A percentile compares a stretch with the other conserved stretches of the same genome.
Conservation (phyloP, 169 alveolate genomes). For the Eimeria necatrix region DNA sequence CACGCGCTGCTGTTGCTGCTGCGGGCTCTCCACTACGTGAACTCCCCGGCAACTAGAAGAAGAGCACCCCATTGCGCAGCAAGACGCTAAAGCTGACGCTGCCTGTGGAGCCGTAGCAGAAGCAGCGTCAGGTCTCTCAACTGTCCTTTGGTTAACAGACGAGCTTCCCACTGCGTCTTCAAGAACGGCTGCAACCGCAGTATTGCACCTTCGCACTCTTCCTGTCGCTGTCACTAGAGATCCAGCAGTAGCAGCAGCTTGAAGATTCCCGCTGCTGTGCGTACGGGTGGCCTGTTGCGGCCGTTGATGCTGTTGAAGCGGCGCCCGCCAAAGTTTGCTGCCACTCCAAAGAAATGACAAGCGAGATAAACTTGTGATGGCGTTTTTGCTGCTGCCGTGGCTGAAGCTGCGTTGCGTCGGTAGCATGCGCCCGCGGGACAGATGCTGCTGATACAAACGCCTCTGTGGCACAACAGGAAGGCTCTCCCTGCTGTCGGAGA, state of each 20-base stretch:
- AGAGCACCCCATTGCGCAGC: slow-evolving; percentile 35
- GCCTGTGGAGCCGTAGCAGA: slow-evolving; percentile 3
- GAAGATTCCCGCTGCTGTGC: not conserved
- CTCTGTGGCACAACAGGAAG: slow-evolving; percentile 48
- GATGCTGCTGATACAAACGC: slow-evolving; percentile 17
- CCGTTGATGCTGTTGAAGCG: not conserved
- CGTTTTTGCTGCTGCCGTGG: slow-evolving; percentile 45
- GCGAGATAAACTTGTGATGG: not conserved
- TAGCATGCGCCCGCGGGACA: slow-evolving; percentile 51
- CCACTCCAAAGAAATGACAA: slow-evolving; percentile 28
- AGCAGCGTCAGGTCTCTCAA: slow-evolving; percentile 19
- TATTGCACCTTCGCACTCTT: not conserved
- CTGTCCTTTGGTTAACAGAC: not conserved
- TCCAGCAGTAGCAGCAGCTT: not conserved
- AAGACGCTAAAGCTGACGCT: slow-evolving; percentile 34
- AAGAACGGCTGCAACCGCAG: not conserved
- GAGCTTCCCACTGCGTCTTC: not conserved
- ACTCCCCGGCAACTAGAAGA: slow-evolving; percentile 35
- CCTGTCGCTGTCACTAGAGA: not conserved
- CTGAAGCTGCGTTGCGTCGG: slow-evolving; percentile 54
- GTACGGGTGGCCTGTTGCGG: not conserved
- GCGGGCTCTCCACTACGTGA: not conserved
- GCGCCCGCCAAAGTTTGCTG: slow-evolving; percentile 43
- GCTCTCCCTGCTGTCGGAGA: slow-evolving; percentile 19
- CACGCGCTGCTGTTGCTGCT: slow-evolving; percentile 20